Evolutionary conservation across 2,329 filamentous ascomycete genomes (phyloP).

Genomic region (Dendrostoma leiphaemia): DNA sequence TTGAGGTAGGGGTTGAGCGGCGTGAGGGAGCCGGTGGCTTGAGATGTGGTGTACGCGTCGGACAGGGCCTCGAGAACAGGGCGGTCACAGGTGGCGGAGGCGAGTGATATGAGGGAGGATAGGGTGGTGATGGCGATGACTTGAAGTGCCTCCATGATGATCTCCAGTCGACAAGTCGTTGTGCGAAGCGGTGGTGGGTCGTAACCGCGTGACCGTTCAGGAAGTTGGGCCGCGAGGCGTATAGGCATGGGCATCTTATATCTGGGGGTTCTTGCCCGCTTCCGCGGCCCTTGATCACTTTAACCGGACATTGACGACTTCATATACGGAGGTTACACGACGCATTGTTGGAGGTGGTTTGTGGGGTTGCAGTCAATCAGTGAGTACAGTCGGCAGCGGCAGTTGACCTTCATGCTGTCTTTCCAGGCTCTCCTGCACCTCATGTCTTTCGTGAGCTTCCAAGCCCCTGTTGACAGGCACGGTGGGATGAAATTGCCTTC

Average conservation of each 20-base stretch:
- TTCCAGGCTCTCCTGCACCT: too few relatives aligned
- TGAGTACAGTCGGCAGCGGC: background rate
- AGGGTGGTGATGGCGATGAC: background rate
- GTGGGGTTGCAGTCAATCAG: background rate
- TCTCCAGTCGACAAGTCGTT: background rate
- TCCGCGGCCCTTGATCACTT: background rate
- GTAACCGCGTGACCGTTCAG: background rate
- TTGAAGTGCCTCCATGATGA: background rate
- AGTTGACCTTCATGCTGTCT: background rate
- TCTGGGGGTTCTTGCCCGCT: background rate
- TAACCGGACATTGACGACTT: background rate
- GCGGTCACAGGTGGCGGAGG: slow-evolving; percentile 18
- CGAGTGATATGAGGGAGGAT: background rate
- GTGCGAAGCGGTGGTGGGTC: background rate
- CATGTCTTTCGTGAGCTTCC: too few relatives aligned
- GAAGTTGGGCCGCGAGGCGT: too few relatives aligned
- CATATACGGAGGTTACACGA: background rate
- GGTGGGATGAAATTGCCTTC: background rate
- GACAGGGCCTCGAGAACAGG: slow-evolving; percentile 20
- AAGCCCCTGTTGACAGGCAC: too few relatives aligned
- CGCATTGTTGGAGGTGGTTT: background rate
- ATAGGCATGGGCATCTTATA: background rate
- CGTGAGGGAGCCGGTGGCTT: slow-evolving; percentile 21
- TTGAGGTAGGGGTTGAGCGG: slow-evolving; percentile 14
- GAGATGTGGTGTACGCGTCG: slow-evolving; percentile 23